phyloP scores from a whole-genome alignment of 164 flowering plant species.

The Kalanchoe fedtschenkoi region DNA sequence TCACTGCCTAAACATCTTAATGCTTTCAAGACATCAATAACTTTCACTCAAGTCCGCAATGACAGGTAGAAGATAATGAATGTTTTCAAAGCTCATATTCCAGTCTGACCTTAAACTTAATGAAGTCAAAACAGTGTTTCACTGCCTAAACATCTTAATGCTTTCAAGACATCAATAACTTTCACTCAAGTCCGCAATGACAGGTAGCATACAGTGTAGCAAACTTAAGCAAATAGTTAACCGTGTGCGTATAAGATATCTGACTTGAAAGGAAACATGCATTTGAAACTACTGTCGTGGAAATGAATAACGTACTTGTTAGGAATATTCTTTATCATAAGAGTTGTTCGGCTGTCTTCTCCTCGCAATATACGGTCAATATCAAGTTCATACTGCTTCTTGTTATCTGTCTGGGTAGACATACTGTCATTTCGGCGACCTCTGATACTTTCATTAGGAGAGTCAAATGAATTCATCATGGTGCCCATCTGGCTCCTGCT shows the following conservation, averaged over 20 bases:
- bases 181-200: not conserved
- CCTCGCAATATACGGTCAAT: slow-evolving; percentile 39
- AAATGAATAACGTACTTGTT: slow-evolving; percentile 38
- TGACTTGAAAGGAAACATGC: not conserved
- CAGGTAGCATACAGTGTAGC: not conserved
- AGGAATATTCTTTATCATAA: slow-evolving; percentile 63
- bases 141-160: too few relatives aligned
- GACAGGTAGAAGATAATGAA: not conserved
- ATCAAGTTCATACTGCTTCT: slow-evolving; percentile 54
- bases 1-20: too few relatives aligned
- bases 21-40: too few relatives aligned
- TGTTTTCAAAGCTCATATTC: too few relatives aligned
- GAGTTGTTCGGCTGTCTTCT: slow-evolving; percentile 51
- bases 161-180: too few relatives aligned
- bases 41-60: not conserved
- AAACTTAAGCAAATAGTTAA: not conserved
- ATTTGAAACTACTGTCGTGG: not conserved
- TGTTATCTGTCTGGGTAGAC: slow-evolving; percentile 41
- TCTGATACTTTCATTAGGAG: slow-evolving; percentile 52
- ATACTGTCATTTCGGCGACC: slow-evolving; percentile 37
- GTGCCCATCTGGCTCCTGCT: slow-evolving; percentile 56
- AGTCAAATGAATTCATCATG: slow-evolving; percentile 47
- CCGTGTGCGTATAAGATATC: not conserved
- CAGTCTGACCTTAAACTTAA: not conserved
- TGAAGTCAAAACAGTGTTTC: not conserved